A percentile compares a stretch with the other conserved stretches of the same genome.
phyloP scores from a whole-genome alignment of 768 basidiomycete genomes.

The Hypholoma fasciculare region DNA sequence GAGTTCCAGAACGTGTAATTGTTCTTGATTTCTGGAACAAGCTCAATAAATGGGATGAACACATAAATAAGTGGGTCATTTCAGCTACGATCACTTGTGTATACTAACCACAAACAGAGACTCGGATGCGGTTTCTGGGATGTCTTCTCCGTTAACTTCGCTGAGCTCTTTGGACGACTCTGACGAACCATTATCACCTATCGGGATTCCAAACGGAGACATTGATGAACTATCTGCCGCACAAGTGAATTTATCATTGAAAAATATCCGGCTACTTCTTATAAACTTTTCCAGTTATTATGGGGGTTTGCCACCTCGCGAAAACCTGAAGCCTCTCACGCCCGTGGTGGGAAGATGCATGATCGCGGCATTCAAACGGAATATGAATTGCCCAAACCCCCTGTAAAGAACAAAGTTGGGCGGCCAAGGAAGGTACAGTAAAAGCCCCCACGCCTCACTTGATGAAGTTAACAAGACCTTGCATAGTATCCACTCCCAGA shows the following conservation, averaged over 20 bases:
- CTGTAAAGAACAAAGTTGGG: slow-evolving; percentile 23
- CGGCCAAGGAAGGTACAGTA: slow-evolving; percentile 22
- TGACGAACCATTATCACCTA: slow-evolving; percentile 32
- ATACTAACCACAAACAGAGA: slow-evolving; percentile 27
- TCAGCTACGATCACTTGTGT: slow-evolving; percentile 7
- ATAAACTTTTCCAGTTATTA: slow-evolving; percentile 23
- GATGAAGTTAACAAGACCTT: neutral
- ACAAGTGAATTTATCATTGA: slow-evolving; percentile 39
- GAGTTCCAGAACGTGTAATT: slow-evolving; percentile 90
- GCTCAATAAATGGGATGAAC: slow-evolving; percentile 46
- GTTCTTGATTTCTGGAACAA: slow-evolving; percentile 96
- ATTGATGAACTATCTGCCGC: slow-evolving; percentile 58
- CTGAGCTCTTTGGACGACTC: slow-evolving; percentile 70
- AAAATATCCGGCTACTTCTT: neutral
- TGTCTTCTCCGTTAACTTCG: slow-evolving; percentile 75
- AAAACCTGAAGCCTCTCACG: slow-evolving; percentile 13
- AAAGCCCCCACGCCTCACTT: neutral
- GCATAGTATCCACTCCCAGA: slow-evolving; percentile 14
- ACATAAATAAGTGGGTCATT: slow-evolving; percentile 39
- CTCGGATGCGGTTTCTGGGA: slow-evolving; percentile 41
- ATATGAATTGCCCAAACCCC: slow-evolving; percentile 17
- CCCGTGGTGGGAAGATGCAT: slow-evolving; percentile 19
- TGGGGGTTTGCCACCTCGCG: slow-evolving; percentile 19
- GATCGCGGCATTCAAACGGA: slow-evolving; percentile 31
- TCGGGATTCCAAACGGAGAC: slow-evolving; percentile 28